Evolutionary conservation across 305 asterid species (phyloP).

Genomic region (Lippia alba): DNA sequence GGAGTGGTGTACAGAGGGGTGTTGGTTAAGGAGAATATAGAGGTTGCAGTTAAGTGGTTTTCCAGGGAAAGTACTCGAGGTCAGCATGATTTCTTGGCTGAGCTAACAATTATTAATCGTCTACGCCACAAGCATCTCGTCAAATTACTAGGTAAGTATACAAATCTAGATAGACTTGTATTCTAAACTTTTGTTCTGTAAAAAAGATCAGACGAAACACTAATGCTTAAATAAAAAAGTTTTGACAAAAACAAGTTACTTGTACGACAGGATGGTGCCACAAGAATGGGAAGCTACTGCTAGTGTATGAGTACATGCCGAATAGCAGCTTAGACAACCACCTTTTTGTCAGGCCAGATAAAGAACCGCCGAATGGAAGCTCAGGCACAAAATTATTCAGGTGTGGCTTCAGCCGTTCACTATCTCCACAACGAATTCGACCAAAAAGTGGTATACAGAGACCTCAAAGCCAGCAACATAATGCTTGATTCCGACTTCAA

Average conservation of each 20-base stretch:
- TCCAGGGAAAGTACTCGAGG: conserved; percentile 85
- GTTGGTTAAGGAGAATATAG: conserved; percentile 57
- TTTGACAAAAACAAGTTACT: too few relatives aligned
- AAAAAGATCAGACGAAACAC: too few relatives aligned
- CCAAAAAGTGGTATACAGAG: too few relatives aligned
- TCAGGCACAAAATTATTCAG: conserved; percentile 64
- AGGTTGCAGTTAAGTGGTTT: conserved; percentile 88
- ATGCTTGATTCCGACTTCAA: too few relatives aligned
- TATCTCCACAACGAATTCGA: too few relatives aligned
- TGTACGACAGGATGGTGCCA: conserved; percentile 88
- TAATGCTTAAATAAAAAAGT: too few relatives aligned
- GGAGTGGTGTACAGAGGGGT: conserved; percentile 81
- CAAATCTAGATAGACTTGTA: too few relatives aligned
- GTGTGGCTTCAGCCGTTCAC: too few relatives aligned
- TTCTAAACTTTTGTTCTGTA: too few relatives aligned
- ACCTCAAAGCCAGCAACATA: too few relatives aligned
- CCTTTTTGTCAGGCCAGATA: conserved; percentile 58
- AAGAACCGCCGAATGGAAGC: conserved; percentile 58
- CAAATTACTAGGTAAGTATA: conserved; percentile 70
- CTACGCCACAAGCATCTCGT: conserved; percentile 94
- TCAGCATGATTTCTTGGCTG: conserved; percentile 92
- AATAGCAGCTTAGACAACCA: conserved; percentile 90
- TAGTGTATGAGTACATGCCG: conserved; percentile 94
- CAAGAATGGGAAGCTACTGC: conserved; percentile 78
- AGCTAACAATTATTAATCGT: conserved; percentile 88